A percentile compares a stretch with the other conserved stretches of the same genome.
These are phyloP conservation scores for Davidsoniella australis DNA, from an alignment of 2,329 filamentous ascomycete genomes.

Conservation along the genomic window DNA sequence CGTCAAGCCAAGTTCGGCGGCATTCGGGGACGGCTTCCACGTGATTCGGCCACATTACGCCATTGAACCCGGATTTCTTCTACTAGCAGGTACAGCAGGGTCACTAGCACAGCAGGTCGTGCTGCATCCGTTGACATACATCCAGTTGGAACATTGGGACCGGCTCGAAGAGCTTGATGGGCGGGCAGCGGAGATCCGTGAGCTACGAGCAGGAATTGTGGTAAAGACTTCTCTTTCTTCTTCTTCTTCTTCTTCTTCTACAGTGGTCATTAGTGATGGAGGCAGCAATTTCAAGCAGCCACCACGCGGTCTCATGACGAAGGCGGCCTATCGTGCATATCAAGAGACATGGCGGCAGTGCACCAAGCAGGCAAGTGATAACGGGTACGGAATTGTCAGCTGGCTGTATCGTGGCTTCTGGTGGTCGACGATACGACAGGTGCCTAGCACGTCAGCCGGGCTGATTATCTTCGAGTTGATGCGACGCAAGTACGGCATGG, in stretches of 20 bases:
- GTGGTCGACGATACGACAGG: conserved; percentile 54
- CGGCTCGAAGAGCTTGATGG: conserved; percentile 56
- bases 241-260: too few species aligned
- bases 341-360: conserved; percentile 49
- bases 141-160: conserved; percentile 59
- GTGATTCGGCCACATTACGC: conserved; percentile 59
- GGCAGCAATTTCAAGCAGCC: background rate
- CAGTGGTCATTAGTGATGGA: too few species aligned
- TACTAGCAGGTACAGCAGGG: conserved; percentile 50
- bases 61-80: conserved; percentile 54
- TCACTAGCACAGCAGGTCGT: conserved; percentile 52
- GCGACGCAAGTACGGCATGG: conserved; percentile 51
- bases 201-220: conserved; percentile 12
- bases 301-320: conserved; percentile 35
- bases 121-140: conserved; percentile 52
- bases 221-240: conserved; percentile 13
- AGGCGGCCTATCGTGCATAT: conserved; percentile 55
- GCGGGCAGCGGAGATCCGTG: conserved; percentile 22
- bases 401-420: conserved; percentile 61
- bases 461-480: conserved; percentile 67
- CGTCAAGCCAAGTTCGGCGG: background rate
- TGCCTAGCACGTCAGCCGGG: conserved; percentile 60
- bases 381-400: conserved; percentile 36
- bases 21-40: conserved; percentile 16
- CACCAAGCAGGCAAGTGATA: conserved; percentile 33